Evolutionary conservation across 768 basidiomycete genomes (phyloP), one percentile per base, ranked within the genome.

Genomic region (Tylopilus rubrobrunneus): DNA sequence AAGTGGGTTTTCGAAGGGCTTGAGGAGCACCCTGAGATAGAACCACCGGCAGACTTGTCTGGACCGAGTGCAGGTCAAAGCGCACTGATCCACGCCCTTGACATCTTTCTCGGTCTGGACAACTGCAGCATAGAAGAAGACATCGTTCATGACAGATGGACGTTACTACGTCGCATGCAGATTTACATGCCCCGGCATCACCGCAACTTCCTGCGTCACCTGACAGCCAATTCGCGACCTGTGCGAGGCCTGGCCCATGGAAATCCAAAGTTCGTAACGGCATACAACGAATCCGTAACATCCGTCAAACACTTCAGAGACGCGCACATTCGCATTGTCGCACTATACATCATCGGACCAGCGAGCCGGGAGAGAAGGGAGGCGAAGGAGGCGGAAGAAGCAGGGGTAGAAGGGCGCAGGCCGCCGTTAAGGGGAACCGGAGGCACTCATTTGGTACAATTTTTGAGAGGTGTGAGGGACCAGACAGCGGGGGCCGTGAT

Each of bases 61-160:
- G 91, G 91, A 2, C 86, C 91, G 8, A 87, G 84, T 58, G 91
- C 91, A 2, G 91, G 89, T 0, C 91, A 93, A 71, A 89, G 87
- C 63, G 78, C 85, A 5, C 72, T 92, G 21, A 80, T 93, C 12
- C 88, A 89, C 53, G 80, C 83, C 6, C 70, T 90, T 11, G 88
- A 89, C 56, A 73, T 85, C 28, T 90, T 89, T 63, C 75, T 90
- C 9, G 85, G 86, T 12, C 74, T 89, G 7, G 82, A 86, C 60
- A 72, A 74, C 52, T 72, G 73, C 33, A 70, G 70, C 52, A 63
- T 67, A 2, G 45, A 48, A 1, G 47, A 44, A 48, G 41, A 50
- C 37, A 67, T 40, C 5, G 21, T 25, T 21, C 28, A 59, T 2
- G 57, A 63, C 48, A 52, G 54, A 34, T 51, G 61, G 61, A 54